Base-by-base conservation (phyloP, 2,329 filamentous ascomycete genomes). In the Ascosphaera pollenicola region DNA sequence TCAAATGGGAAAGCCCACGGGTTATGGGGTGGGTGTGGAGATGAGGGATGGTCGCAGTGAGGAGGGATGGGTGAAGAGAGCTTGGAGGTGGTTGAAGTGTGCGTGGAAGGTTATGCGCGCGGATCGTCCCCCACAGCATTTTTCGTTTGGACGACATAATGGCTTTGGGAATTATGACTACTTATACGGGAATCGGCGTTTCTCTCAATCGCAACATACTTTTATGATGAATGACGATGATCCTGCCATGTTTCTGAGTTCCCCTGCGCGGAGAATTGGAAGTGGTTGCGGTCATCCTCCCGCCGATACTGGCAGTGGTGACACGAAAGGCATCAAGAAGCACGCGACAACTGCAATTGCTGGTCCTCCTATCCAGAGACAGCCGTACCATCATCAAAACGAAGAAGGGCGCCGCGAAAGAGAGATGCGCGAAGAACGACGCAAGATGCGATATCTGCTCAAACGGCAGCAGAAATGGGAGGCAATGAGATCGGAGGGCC, bases 371-470 rank as follows among this genome's bases (percentile, higher is more conserved):
- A 24, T 24, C 10, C 21, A 24, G 7, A 48, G 60, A 35, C 62
- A 63, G 35, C 62, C 63, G 0, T 66, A 66, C 44, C 57, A 64
- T 36, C 60, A 65, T 42, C 63, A 66, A 42, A 57, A 58, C 1
- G 60, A 64, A 46, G 62, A 64, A 42, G 63, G 57, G 2, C 62
- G 58, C 43, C 54, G 61, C 37, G 61, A 55, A 40, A 42, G 44
- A 38, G 21, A 24, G 21, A 24, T 24, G 21, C 21, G 21, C 10
- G 21, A 24, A 24, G 21, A 24, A 24, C 46, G 49, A 40, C 43
- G 43, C 35, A 47, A 48, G 37, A 43, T 46, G 42, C 17, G 42
- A 30, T 44, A 61, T 41, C 52, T 58, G 40, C 45, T 59, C 18
- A 54, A 51, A 17, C 55, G 56, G 24, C 46, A 50, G 3, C 54